phyloP scores from a whole-genome alignment of 2,329 filamentous ascomycete species.

The Aspergillus ruber region DNA sequence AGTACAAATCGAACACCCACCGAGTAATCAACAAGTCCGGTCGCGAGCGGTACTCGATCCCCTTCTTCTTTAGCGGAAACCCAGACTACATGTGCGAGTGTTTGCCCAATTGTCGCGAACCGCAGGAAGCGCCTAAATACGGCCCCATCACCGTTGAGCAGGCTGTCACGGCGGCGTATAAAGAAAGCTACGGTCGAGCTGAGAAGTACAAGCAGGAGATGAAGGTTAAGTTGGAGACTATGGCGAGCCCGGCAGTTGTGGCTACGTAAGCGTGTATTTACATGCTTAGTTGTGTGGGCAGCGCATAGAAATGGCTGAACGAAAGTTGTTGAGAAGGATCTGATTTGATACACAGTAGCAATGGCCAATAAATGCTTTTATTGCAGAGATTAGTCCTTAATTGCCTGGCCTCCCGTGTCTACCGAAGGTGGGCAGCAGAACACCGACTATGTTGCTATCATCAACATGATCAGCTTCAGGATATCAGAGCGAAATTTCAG shows the following conservation, averaged over 20 bases:
- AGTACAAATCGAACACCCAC: constrained; percentile 37
- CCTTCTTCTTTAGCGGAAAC: constrained; percentile 41
- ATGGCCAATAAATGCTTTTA: no score
- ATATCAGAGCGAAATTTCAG: no score
- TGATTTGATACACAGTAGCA: no score
- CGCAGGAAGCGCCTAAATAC: constrained; percentile 35
- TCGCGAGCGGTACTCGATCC: constrained; percentile 35
- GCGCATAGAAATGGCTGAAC: no score
- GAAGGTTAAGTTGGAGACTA: constrained; percentile 12
- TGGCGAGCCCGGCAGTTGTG: not conserved
- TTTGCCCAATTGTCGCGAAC: constrained; percentile 35
- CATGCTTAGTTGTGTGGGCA: not conserved
- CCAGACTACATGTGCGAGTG: constrained; percentile 40
- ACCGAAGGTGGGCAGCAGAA: no score
- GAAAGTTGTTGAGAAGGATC: no score
- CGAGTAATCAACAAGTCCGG: constrained; percentile 38
- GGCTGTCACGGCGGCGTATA: constrained; percentile 36
- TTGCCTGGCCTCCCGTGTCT: no score
- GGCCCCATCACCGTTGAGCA: constrained; percentile 38
- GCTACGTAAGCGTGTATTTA: not conserved
- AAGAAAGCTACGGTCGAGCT: constrained; percentile 39
- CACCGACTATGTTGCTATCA: no score
- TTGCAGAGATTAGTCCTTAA: no score
- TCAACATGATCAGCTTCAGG: no score
- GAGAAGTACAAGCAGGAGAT: constrained; percentile 36